Conservation (phyloP, 2,329 filamentous ascomycete species). For the Colletotrichum sublineola region DNA sequence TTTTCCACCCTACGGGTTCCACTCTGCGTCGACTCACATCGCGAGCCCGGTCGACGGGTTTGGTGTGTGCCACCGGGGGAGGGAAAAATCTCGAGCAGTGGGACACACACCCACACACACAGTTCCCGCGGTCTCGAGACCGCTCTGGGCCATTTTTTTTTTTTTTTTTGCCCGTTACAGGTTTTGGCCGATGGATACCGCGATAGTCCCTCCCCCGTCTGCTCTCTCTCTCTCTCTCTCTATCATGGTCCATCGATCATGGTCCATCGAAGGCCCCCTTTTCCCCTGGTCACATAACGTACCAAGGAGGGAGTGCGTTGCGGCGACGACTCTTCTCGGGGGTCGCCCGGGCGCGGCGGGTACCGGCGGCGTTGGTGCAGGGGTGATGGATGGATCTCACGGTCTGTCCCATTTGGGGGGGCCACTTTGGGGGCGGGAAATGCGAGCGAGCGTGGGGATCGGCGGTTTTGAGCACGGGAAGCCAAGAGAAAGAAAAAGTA, state of each 20-base stretch:
- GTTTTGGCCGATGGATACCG: not conserved
- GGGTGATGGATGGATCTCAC: not conserved
- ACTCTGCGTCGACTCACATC: slow-evolving; percentile 39
- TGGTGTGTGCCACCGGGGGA: slow-evolving; percentile 10
- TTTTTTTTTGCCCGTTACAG: not conserved
- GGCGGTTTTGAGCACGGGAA: no score
- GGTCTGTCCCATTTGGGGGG: no score
- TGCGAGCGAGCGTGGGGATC: no score
- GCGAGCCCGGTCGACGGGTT: slow-evolving; percentile 29
- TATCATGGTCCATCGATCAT: not conserved
- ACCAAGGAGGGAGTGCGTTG: not conserved
- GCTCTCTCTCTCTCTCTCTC: no score
- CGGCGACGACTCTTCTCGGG: slow-evolving; percentile 18
- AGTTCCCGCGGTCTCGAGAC: not conserved
- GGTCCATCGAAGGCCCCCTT: not conserved
- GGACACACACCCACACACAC: not conserved
- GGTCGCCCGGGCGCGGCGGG: slow-evolving; percentile 39
- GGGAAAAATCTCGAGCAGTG: slow-evolving; percentile 36
- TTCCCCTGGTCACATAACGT: not conserved
- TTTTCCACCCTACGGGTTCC: slow-evolving; percentile 37
- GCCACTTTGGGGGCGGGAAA: no score
- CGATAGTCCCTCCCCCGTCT: not conserved
- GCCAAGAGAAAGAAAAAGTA: no score
- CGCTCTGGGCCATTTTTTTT: not conserved
- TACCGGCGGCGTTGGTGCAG: slow-evolving; percentile 30